phyloP scores from a whole-genome alignment of 139 green algal genomes.

The Zygnema circumcarinatum region DNA sequence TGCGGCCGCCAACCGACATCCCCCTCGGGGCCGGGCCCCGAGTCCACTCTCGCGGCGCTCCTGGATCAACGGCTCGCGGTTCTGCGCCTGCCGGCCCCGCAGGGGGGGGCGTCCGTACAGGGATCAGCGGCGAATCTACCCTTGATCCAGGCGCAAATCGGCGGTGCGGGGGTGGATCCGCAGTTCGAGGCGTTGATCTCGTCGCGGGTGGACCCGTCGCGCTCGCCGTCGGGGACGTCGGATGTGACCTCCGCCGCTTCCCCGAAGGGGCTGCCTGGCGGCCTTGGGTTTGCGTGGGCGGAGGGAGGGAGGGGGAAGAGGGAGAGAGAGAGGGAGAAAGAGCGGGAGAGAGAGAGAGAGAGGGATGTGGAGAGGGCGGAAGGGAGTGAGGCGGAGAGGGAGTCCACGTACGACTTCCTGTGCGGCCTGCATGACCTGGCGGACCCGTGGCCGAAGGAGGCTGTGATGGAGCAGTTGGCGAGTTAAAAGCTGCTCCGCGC shows the following conservation, averaged over 20 bases:
- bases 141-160: no score
- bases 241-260: background rate
- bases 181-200: background rate
- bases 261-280: background rate
- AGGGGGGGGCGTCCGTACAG: no score
- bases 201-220: background rate
- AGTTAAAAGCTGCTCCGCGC: no score
- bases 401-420: background rate
- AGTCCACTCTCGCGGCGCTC: no score
- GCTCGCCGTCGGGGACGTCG: background rate
- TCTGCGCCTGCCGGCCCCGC: no score
- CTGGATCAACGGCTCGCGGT: no score
- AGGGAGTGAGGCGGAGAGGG: background rate
- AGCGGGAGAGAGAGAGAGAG: background rate
- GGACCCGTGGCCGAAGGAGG: background rate
- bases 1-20: no score
- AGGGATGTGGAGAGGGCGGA: background rate
- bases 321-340: background rate
- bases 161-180: no score
- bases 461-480: background rate
- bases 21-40: no score
- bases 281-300: no score
- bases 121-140: no score
- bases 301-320: no score
- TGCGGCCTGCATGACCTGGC: background rate